Base-by-base conservation (phyloP, 192 early-diverging fungal species). In the Powellomyces hirtus region DNA sequence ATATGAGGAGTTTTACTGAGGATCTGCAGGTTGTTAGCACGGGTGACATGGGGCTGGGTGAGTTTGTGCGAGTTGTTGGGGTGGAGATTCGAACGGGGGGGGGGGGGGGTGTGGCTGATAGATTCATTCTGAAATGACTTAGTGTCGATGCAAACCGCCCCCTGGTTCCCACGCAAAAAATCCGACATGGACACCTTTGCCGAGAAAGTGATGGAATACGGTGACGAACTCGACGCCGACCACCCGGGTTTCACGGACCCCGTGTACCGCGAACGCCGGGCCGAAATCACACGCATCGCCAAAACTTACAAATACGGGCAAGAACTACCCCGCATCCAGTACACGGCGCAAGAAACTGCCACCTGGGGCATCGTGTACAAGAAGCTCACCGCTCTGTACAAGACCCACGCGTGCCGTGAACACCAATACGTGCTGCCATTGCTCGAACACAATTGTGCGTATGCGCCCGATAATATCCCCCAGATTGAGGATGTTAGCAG, bases 131-230 rank as follows among this genome's bases (percentile, higher is more conserved):
- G 70, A 56, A 62, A 33, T 55, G 11, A 18, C 20, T n/a, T n/a
- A 55, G 64, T 62, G 51, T 20, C 67, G 62, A 55, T 16, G 20
- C 73, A 76, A 52, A 80, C 70, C 11, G 85, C 88, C 37, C 93
- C 92, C 27, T 98, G 96, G 96, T 98, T 96, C 75, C 96, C 96
- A 34, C 89, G 93, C 64, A 95, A 94, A 77, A 86, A 93, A 67
- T 70, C 87, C 7, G 96, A 98, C 70, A 80, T 98, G 56, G 96
- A 98, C 70, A 84, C 86, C 2, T 98, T 94, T 84, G 90, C 92
- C 0, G 91, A 93, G 38, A 92, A 92, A 68, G 93, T 95, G 14
- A 81, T 96, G 70, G 90, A 91, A 73, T 95, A 94, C 84, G 95
- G 95, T 31, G 90, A 90, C 71, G 81, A 83, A 50, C 68, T 83